These are phyloP conservation scores for Potentilla sterilis DNA, from an alignment of 306 rosid species.

Conservation along the genomic window DNA sequence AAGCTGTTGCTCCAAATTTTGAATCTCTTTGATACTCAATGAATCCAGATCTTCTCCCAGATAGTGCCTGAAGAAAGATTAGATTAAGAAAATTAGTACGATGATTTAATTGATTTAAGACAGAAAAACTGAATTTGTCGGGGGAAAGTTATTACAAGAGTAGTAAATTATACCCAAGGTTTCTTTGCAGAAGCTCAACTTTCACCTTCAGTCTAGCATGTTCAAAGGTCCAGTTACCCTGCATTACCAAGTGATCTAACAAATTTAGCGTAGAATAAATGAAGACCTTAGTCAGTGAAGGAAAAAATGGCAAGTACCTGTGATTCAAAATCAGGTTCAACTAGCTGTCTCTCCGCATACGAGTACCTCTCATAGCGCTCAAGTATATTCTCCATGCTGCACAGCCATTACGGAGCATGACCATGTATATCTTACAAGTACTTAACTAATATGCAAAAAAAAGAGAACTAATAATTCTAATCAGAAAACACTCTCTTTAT, in stretches of 20 bases:
- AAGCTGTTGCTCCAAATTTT: constrained; percentile 73
- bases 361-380: constrained; percentile 85
- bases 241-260: constrained; percentile 17
- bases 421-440: not conserved
- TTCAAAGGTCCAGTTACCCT: constrained; percentile 79
- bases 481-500: no score
- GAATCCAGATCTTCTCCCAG: constrained; percentile 78
- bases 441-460: not conserved
- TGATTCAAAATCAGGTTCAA: constrained; percentile 39
- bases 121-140: not conserved
- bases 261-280: not conserved
- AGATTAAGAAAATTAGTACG: not conserved
- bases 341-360: constrained; percentile 52
- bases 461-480: not conserved
- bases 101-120: not conserved
- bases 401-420: not conserved
- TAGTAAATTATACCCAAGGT: constrained; percentile 45
- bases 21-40: constrained; percentile 66
- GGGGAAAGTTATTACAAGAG: not conserved
- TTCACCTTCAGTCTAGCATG: constrained; percentile 58
- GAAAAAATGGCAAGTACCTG: constrained; percentile 36
- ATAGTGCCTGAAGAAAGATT: constrained; percentile 44
- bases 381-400: constrained; percentile 86
- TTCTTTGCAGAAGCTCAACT: constrained; percentile 66
- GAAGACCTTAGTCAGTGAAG: not conserved